Conservation (phyloP, 306 rosid species). For the Macrotyloma uniflorum region DNA sequence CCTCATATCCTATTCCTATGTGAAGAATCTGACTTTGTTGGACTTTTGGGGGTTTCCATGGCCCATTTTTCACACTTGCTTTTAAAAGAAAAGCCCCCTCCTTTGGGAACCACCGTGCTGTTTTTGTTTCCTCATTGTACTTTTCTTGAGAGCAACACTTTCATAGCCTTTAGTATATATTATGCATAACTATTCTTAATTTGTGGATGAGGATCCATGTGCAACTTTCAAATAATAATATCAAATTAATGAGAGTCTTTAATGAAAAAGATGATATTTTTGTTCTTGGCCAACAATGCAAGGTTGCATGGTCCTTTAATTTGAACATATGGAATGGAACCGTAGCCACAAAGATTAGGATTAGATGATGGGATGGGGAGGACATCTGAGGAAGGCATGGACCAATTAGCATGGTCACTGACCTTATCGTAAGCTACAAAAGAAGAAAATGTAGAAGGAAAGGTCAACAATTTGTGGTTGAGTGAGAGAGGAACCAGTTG, state of each 20-base stretch:
- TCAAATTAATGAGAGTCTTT: not conserved
- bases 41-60: slow-evolving; percentile 41
- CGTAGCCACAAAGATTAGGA: slow-evolving; percentile 34
- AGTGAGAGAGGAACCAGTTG: slow-evolving; percentile 45
- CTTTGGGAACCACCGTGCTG: slow-evolving; percentile 5
- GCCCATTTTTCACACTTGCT: slow-evolving; percentile 44
- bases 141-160: slow-evolving; percentile 31
- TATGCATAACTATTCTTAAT: not conserved
- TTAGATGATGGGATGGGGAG: slow-evolving; percentile 34
- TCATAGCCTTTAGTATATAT: not conserved
- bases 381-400: slow-evolving; percentile 46
- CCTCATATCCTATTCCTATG: slow-evolving; percentile 31
- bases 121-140: slow-evolving; percentile 21
- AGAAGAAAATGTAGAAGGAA: slow-evolving; percentile 44
- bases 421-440: slow-evolving; percentile 49
- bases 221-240: not conserved
- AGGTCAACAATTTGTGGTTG: slow-evolving; percentile 44
- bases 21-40: slow-evolving; percentile 38
- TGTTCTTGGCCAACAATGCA: slow-evolving; percentile 37
- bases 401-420: slow-evolving; percentile 47
- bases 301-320: slow-evolving; percentile 36
- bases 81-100: slow-evolving; percentile 29
- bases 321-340: slow-evolving; percentile 19
- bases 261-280: slow-evolving; percentile 1
- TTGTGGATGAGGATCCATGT: slow-evolving; percentile 17